Conservation (phyloP, 192 early-diverging fungal genomes). For the Podila horticola region DNA sequence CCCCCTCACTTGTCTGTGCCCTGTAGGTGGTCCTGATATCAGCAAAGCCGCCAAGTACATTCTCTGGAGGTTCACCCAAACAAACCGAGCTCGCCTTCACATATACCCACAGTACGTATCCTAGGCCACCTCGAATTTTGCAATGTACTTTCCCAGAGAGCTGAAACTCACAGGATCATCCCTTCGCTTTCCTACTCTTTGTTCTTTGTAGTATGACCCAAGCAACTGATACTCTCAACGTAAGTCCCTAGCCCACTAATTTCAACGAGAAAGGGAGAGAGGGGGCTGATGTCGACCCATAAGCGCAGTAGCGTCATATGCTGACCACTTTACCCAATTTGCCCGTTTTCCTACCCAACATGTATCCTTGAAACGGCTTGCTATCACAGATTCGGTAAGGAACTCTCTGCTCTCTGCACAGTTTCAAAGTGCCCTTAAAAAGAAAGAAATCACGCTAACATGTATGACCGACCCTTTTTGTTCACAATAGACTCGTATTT, state of each 20-base stretch:
- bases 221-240: slow-evolving; percentile 91
- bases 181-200: not conserved
- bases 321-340: slow-evolving; percentile 9
- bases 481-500: slow-evolving; percentile 72
- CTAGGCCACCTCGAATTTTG: no score
- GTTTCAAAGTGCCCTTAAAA: not conserved
- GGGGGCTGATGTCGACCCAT: not conserved
- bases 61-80: slow-evolving; percentile 88
- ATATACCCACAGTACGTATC: slow-evolving; percentile 85
- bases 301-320: not conserved
- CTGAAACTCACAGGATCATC: no score
- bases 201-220: slow-evolving; percentile 73
- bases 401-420: not conserved
- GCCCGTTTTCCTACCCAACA: not conserved
- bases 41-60: slow-evolving; percentile 90
- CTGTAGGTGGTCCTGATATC: slow-evolving; percentile 61
- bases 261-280: not conserved
- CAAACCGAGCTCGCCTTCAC: slow-evolving; percentile 71
- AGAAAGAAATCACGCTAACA: not conserved
- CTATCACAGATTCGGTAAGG: slow-evolving; percentile 17
- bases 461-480: not conserved
- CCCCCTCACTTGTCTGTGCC: not conserved
- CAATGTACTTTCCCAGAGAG: no score
- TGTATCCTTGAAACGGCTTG: not conserved
- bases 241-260: slow-evolving; percentile 13